Conservation (phyloP, 2,329 filamentous ascomycete genomes). For the Fusarium solani-melongenae region DNA sequence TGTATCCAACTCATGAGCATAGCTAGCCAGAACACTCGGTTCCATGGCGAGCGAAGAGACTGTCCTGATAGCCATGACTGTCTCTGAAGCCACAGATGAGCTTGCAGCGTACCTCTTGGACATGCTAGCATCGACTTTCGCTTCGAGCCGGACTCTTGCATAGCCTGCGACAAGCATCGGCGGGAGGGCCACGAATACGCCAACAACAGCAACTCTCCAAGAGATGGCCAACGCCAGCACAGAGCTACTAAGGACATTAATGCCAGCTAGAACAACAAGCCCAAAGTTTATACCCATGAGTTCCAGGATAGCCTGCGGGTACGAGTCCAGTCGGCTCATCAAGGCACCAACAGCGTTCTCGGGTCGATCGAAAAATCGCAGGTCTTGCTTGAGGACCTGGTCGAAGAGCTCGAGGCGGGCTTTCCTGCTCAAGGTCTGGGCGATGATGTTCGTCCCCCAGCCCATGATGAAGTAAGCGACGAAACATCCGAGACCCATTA, state of each 20-base stretch:
- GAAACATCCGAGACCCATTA: slow-evolving; percentile 54
- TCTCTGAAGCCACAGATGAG: slow-evolving; percentile 53
- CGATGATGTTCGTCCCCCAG: not conserved
- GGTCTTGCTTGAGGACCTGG: slow-evolving; percentile 48
- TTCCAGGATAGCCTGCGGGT: slow-evolving; percentile 53
- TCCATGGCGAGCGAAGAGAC: slow-evolving; percentile 53
- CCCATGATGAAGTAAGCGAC: slow-evolving; percentile 48
- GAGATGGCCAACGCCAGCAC: slow-evolving; percentile 54
- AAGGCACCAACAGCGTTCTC: slow-evolving; percentile 50
- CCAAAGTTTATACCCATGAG: slow-evolving; percentile 51
- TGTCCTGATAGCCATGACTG: slow-evolving; percentile 50
- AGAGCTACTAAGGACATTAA: slow-evolving; percentile 40
- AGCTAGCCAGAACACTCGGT: slow-evolving; percentile 39
- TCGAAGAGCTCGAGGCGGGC: slow-evolving; percentile 8
- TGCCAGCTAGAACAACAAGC: slow-evolving; percentile 46
- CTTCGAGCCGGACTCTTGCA: slow-evolving; percentile 50
- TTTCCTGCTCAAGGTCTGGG: not conserved
- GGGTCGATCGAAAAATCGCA: slow-evolving; percentile 52
- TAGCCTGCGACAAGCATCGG: slow-evolving; percentile 47
- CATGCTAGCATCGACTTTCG: slow-evolving; percentile 47
- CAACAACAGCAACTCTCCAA: slow-evolving; percentile 60
- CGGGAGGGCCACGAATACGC: slow-evolving; percentile 52
- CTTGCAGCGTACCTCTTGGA: slow-evolving; percentile 46
- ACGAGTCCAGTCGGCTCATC: slow-evolving; percentile 47
- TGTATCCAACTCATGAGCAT: slow-evolving; percentile 40